Percentiles rank a stretch among this genome's conserved stretches.
Conservation (phyloP, 495 filamentous ascomycete species). For the Penicillium manginii region DNA sequence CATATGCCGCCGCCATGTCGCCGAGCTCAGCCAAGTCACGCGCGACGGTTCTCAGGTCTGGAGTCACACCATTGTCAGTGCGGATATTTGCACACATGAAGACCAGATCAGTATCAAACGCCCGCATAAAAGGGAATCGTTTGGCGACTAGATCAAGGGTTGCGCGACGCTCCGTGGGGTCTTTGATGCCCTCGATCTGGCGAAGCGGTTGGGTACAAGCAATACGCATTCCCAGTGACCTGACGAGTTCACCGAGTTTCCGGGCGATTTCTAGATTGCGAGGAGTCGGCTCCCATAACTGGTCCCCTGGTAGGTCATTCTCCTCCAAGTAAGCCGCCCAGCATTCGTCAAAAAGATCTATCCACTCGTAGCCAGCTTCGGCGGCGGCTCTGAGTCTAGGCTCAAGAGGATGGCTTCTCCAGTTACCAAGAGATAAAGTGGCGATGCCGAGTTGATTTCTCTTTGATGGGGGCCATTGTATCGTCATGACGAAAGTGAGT, state of each 20-base stretch:
- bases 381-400: slow-evolving; percentile 36
- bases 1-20: slow-evolving; percentile 34
- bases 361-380: slow-evolving; percentile 34
- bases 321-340: slow-evolving; percentile 41
- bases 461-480: slow-evolving; percentile 18
- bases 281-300: slow-evolving; percentile 34
- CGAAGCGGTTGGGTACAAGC: slow-evolving; percentile 40
- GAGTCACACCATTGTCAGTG: slow-evolving; percentile 32
- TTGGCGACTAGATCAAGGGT: slow-evolving; percentile 32
- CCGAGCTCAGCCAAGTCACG: slow-evolving; percentile 35
- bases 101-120: slow-evolving; percentile 40
- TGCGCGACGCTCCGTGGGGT: slow-evolving; percentile 25
- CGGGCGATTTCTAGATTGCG: slow-evolving; percentile 33
- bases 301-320: slow-evolving; percentile 25
- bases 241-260: slow-evolving; percentile 32
- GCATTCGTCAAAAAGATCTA: slow-evolving; percentile 44
- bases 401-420: slow-evolving; percentile 29
- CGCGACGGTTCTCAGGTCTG: slow-evolving; percentile 34
- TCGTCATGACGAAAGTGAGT: too few relatives aligned
- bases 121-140: slow-evolving; percentile 43
- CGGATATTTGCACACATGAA: slow-evolving; percentile 41
- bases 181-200: slow-evolving; percentile 34
- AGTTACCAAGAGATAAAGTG: slow-evolving; percentile 39
- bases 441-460: slow-evolving; percentile 34
- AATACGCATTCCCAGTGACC: slow-evolving; percentile 35